Base-by-base conservation (phyloP, 2,329 filamentous ascomycete genomes). In the Thielaviopsis populi region DNA sequence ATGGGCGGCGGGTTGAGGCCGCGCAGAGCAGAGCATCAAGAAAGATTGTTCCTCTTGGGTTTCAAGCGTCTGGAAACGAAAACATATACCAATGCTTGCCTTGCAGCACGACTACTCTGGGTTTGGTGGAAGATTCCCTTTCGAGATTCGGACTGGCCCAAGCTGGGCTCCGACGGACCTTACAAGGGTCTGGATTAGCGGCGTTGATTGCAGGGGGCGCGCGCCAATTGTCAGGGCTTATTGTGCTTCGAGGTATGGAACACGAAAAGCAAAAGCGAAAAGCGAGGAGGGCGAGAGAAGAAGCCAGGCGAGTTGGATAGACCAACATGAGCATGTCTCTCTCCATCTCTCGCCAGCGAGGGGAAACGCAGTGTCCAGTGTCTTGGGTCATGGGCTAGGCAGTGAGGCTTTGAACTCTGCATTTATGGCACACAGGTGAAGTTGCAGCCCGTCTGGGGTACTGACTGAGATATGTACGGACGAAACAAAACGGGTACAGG, bases 151-250 rank as follows among this genome's bases (percentile, higher is more conserved):
- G 53, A 56, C 53, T 37, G 53, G 30, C 17, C 37, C 15, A 56
- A 22, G 53, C 24, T 56, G 53, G 24, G 17, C 27, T 56, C 53
- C 53, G 53, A 56, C 27, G 10, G 53, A 33, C 53, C 33, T 8
- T 56, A n/a, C 53, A 56, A 56, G 53, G 53, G 53, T 56, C 53
- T 56, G 53, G 53, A 15, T 56, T 56, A 37, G 53, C 53, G 27
- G 53, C 53, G 27, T 37, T 56, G 5, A 27, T 56, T 56, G 24
- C 53, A 56, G 19, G 27, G 53, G 53, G 17, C 53, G 37, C 24
- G 37, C 24, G 17, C 30, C 27, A 37, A 33, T 56, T n/a, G 53
- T 19, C 53, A 11, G n/a, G 33, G 10, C 33, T 19, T 46, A 4
- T 46, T 46, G n/a, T 17, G 13, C 42, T 46, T 19, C 15, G 42